Evolutionary conservation across 2,329 filamentous ascomycete species (phyloP).

Genomic region (Nannizziopsis barbatae): DNA sequence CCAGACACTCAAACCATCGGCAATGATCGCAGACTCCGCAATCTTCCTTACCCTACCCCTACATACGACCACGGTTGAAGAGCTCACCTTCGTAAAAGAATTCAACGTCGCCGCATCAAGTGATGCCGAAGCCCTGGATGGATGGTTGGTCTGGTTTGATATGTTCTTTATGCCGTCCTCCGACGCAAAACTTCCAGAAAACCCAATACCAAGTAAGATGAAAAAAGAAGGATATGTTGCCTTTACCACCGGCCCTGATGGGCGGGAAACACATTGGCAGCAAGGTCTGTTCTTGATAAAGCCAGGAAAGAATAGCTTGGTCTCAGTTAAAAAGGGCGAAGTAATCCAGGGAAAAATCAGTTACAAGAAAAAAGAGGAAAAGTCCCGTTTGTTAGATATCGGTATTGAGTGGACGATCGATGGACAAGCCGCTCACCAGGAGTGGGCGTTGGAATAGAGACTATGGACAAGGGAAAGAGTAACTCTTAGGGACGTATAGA

Average conservation of each 20-base stretch:
- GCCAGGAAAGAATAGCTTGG: conserved; percentile 39
- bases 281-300: conserved; percentile 67
- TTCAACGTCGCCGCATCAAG: conserved; percentile 53
- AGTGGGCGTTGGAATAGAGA: conserved; percentile 34
- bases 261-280: conserved; percentile 78
- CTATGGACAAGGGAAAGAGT: background rate
- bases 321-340: conserved; percentile 43
- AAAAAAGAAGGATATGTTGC: conserved; percentile 54
- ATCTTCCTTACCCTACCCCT: conserved; percentile 68
- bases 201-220: conserved; percentile 51
- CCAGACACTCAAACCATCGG: conserved; percentile 52
- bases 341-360: conserved; percentile 56
- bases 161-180: conserved; percentile 68
- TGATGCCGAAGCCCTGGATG: conserved; percentile 62
- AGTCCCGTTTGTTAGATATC: conserved; percentile 58
- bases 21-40: conserved; percentile 43
- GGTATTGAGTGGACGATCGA: conserved; percentile 50
- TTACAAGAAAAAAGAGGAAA: conserved; percentile 58
- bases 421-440: conserved; percentile 31
- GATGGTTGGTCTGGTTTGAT: conserved; percentile 87
- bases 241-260: conserved; percentile 75
- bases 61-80: conserved; percentile 57
- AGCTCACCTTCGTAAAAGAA: conserved; percentile 62
- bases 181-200: conserved; percentile 38
- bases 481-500: background rate